Percentiles rank a stretch among this genome's conserved stretches.
phyloP scores from a whole-genome alignment of 768 basidiomycete species.

The Candolleomyces aberdarensis region DNA sequence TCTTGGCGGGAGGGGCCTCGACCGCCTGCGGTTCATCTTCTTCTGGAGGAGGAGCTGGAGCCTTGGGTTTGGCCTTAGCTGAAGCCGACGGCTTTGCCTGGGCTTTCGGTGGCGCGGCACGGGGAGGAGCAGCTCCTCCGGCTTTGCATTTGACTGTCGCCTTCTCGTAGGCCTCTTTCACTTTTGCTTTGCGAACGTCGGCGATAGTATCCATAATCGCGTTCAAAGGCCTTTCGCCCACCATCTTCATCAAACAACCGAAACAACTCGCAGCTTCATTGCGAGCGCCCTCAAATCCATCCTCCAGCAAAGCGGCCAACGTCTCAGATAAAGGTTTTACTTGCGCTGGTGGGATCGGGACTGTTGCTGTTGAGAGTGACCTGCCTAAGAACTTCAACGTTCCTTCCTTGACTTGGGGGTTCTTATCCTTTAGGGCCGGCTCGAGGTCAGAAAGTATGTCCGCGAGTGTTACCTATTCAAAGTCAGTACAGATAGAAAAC shows the following conservation, averaged over 20 bases:
- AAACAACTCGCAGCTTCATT: slow-evolving; percentile 87
- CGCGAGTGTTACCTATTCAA: slow-evolving; percentile 62
- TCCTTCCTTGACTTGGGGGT: slow-evolving; percentile 95
- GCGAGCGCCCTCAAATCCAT: slow-evolving; percentile 84
- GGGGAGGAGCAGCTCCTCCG: slow-evolving; percentile 51
- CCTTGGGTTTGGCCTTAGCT: slow-evolving; percentile 15
- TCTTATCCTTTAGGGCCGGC: slow-evolving; percentile 79
- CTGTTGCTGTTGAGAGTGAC: slow-evolving; percentile 66
- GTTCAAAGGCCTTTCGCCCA: slow-evolving; percentile 89
- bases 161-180: slow-evolving; percentile 90
- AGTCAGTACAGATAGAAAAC: slow-evolving; percentile 10
- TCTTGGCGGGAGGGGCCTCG: slow-evolving; percentile 34
- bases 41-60: slow-evolving; percentile 13
- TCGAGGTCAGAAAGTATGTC: slow-evolving; percentile 85
- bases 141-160: slow-evolving; percentile 88
- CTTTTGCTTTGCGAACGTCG: slow-evolving; percentile 86
- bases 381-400: slow-evolving; percentile 84
- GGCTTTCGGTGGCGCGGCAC: slow-evolving; percentile 35
- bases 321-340: slow-evolving; percentile 80
- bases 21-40: slow-evolving; percentile 23
- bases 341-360: slow-evolving; percentile 69
- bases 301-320: slow-evolving; percentile 75
- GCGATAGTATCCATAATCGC: slow-evolving; percentile 82
- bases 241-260: slow-evolving; percentile 93
- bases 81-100: slow-evolving; percentile 28